phyloP scores from a whole-genome alignment of 305 asterid genomes.

The Caryopteris hybrid region DNA sequence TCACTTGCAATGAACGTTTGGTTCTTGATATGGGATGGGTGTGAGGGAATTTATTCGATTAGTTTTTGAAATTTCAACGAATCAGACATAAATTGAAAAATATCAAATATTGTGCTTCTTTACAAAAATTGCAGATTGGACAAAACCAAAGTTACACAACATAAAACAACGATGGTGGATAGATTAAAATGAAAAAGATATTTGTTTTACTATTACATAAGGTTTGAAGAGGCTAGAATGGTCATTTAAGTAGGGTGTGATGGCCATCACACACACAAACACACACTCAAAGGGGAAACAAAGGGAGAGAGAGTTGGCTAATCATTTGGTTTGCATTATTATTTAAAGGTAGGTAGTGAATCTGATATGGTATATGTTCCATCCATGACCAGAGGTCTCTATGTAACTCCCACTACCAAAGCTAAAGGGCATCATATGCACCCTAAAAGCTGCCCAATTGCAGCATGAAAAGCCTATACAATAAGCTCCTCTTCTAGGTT shows the following conservation, averaged over 20 bases:
- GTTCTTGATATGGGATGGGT: too few species aligned
- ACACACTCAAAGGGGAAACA: neutral
- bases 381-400: slow-evolving; percentile 33
- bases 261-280: neutral
- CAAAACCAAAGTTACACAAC: too few species aligned
- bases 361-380: slow-evolving; percentile 46
- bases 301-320: slow-evolving; percentile 21
- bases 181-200: too few species aligned
- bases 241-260: neutral
- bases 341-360: slow-evolving; percentile 26
- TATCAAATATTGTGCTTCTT: too few species aligned
- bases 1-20: too few species aligned
- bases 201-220: too few species aligned
- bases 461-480: slow-evolving; percentile 41
- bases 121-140: too few species aligned
- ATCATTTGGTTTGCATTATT: slow-evolving; percentile 40
- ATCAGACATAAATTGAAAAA: too few species aligned
- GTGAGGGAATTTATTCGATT: too few species aligned
- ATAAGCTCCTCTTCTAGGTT: neutral
- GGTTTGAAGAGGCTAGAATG: neutral
- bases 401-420: slow-evolving; percentile 48
- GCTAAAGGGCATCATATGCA: slow-evolving; percentile 51
- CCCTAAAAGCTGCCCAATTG: slow-evolving; percentile 52
- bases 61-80: too few species aligned
- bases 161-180: too few species aligned